Evolutionary conservation across 352 stramenopile genomes (phyloP).

Genomic region (Globisporangium heterothallicum): DNA sequence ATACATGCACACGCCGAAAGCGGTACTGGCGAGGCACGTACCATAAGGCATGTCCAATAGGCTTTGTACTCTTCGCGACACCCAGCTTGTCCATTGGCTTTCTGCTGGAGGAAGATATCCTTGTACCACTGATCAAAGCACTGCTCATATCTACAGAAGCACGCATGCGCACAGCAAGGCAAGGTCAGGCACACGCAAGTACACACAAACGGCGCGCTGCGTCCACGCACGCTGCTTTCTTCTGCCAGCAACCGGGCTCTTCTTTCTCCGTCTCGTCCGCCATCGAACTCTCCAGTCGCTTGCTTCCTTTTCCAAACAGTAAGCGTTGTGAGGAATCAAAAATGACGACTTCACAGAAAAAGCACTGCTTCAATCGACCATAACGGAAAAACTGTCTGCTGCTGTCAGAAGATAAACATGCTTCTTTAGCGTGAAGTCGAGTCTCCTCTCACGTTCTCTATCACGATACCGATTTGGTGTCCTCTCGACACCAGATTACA

Average conservation of each 20-base stretch:
- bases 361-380: too few relatives aligned
- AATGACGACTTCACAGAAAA: too few relatives aligned
- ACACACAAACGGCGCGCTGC: neutral
- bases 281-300: too few relatives aligned
- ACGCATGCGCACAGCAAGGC: neutral
- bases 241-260: constrained; percentile 59
- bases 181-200: neutral
- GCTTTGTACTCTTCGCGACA: constrained; percentile 79
- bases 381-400: too few relatives aligned
- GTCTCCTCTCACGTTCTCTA: too few relatives aligned
- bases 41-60: constrained; percentile 70
- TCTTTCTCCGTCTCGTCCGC: constrained; percentile 14
- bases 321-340: too few relatives aligned
- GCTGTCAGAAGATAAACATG: too few relatives aligned
- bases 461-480: too few relatives aligned
- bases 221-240: constrained; percentile 48
- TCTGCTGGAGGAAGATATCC: constrained; percentile 78
- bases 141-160: constrained; percentile 54
- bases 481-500: neutral
- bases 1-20: too few relatives aligned
- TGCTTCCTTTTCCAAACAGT: too few relatives aligned
- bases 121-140: constrained; percentile 88
- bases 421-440: too few relatives aligned
- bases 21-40: constrained; percentile 18
- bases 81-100: constrained; percentile 59